phyloP scores from a whole-genome alignment of 129 eudicot species.

The Flaveria brownii region DNA sequence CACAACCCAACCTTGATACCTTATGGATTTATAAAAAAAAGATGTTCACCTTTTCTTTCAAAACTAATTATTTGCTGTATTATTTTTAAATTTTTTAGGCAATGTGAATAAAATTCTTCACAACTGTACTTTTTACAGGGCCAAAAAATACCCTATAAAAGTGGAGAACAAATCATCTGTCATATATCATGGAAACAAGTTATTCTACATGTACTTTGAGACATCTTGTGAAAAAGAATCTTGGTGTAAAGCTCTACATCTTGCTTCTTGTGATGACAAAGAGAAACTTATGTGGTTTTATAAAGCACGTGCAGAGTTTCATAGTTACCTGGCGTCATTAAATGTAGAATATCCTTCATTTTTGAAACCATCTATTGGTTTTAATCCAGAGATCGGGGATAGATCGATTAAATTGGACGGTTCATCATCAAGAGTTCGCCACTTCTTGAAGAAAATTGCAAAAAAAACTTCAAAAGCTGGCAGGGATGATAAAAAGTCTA shows the following conservation, averaged over 20 bases:
- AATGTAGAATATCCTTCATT: constrained; percentile 73
- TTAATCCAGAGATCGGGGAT: constrained; percentile 44
- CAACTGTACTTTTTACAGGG: constrained; percentile 48
- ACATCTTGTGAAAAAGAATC: constrained; percentile 92
- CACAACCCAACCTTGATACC: not conserved
- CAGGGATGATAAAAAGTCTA: constrained; percentile 52
- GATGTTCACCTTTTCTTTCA: not conserved
- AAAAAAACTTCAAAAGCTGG: constrained; percentile 71
- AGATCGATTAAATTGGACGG: constrained; percentile 55
- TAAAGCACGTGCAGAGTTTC: constrained; percentile 55
- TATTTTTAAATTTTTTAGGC: constrained; percentile 3
- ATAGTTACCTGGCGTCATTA: constrained; percentile 58
- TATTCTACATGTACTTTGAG: constrained; percentile 68
- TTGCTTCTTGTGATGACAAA: constrained; percentile 66
- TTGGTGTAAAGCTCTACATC: constrained; percentile 92
- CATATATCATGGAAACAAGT: constrained; percentile 62
- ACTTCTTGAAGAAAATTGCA: constrained; percentile 62
- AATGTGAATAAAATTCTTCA: constrained; percentile 15
- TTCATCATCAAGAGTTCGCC: constrained; percentile 87
- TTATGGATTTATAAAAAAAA: not conserved
- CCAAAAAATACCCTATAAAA: constrained; percentile 83
- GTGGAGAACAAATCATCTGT: constrained; percentile 66
- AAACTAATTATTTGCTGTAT: not conserved
- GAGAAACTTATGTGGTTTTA: constrained; percentile 60
- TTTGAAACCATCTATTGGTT: constrained; percentile 62